Conservation (phyloP, 495 filamentous ascomycete genomes). For the Cenococcum geophilum region DNA sequence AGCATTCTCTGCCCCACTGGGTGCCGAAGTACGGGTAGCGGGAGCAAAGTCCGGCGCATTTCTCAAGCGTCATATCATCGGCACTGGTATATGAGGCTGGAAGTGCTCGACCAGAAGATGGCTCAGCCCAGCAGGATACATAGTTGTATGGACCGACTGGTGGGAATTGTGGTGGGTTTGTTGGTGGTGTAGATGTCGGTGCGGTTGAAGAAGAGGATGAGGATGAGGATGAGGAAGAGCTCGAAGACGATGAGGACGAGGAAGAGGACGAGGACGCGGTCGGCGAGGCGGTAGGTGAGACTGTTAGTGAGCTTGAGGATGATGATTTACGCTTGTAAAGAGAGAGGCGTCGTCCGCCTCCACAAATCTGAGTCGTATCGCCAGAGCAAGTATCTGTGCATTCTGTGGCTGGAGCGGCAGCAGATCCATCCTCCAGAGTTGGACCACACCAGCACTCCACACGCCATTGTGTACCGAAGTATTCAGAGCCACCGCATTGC, state of each 20-base stretch:
- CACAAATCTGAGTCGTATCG: neutral
- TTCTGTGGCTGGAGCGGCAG: neutral
- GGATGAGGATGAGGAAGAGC: neutral
- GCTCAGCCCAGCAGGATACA: conserved; percentile 31
- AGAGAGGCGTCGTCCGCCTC: neutral
- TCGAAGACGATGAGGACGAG: neutral
- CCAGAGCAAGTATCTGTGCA: neutral
- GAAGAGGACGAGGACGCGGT: neutral
- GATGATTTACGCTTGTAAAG: neutral
- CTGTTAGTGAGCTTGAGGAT: neutral
- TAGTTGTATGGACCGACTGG: conserved; percentile 22
- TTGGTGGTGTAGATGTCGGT: neutral
- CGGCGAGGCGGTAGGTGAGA: neutral
- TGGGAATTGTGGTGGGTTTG: neutral
- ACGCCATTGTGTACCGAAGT: neutral
- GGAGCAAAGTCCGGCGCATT: conserved; percentile 4
- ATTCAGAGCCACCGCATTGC: neutral
- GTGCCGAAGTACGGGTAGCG: conserved; percentile 4
- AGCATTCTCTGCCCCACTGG: neutral
- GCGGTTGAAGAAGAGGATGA: neutral
- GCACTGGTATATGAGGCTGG: neutral
- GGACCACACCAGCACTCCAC: neutral
- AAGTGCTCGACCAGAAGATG: conserved; percentile 22
- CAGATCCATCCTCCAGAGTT: neutral
- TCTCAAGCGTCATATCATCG: conserved; percentile 4